Evolutionary conservation across 495 filamentous ascomycete species (phyloP), one percentile per base, ranked within the genome.

Genomic region (Trichoderma reesei): DNA sequence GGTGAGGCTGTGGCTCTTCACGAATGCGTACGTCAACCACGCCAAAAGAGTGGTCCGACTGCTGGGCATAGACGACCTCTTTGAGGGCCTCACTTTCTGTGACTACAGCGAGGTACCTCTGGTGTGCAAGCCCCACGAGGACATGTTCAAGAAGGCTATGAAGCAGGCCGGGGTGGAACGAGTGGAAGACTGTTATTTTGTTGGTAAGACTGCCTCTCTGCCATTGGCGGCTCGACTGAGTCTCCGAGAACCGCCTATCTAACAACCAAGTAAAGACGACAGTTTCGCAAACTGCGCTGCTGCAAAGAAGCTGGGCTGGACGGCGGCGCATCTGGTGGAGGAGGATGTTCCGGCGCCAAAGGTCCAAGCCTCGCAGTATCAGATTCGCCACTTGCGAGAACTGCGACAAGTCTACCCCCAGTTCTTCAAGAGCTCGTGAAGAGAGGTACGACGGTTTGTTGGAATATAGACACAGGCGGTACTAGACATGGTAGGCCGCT

Each of bases 1-100:
- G 69, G 89, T 96, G 67, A 89, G 86, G 71, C 76, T 90, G 20
- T 98, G 95, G 95, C 83, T 99, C 3, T 85, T 99, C 65, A 99
- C 95, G 0, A 99, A 99, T 70, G 95, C 95, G 44, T 96, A 97
- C 70, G 75, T 96, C 67, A 98, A 79, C 51, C 95, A 99, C 70
- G 95, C 83, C 6, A 85, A 82, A 66, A 76, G 92, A 20, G 94
- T 99, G 8, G 83, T 98, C 16, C 85, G 80, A 67, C 72, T 99
- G 36, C 79, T 99, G 3, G 86, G 83, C 36, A 74, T 98, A 20
- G 91, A 95, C 13, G 91, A 95, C 73, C 74, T 91, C 34, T 98
- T 98, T 72, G 93, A 96, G 68, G 93, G 93, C 0, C 80, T 97
- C 65, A 97, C 94, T 0, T 97, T 85, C 69, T 98, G 94, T 70